Conservation (phyloP, 2,329 filamentous ascomycete genomes). For the Monilinia aucupariae region DNA sequence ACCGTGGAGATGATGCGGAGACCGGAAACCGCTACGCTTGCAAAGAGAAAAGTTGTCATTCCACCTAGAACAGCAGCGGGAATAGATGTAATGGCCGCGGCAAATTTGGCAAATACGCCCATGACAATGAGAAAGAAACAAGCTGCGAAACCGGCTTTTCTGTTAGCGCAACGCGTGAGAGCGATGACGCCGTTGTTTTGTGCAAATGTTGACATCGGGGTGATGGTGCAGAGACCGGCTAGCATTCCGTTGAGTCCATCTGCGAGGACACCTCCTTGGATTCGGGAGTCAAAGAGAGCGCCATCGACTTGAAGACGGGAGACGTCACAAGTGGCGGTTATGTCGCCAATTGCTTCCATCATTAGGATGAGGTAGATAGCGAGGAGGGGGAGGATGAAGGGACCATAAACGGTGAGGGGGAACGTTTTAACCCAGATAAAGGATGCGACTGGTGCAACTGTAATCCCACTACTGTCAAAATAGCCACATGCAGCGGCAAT, state of each 20-base stretch:
- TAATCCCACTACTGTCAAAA: constrained; percentile 68
- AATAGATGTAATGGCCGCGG: constrained; percentile 71
- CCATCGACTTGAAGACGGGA: constrained; percentile 70
- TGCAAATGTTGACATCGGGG: constrained; percentile 73
- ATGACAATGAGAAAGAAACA: constrained; percentile 73
- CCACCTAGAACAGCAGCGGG: constrained; percentile 61
- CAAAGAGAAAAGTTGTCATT: constrained; percentile 78
- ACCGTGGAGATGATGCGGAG: constrained; percentile 68
- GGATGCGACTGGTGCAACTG: constrained; percentile 62
- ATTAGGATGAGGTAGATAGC: constrained; percentile 67
- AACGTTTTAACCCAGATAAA: constrained; percentile 80
- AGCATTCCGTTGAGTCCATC: constrained; percentile 73
- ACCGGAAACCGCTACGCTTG: constrained; percentile 69
- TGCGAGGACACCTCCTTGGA: constrained; percentile 73
- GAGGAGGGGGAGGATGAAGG: constrained; percentile 66
- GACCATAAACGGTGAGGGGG: constrained; percentile 63
- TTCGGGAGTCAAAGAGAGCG: constrained; percentile 64
- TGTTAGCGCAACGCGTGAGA: constrained; percentile 73
- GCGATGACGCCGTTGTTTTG: constrained; percentile 85
- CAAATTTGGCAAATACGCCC: constrained; percentile 80
- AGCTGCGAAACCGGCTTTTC: constrained; percentile 72
- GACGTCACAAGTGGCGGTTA: constrained; percentile 77
- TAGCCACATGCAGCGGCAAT: constrained; percentile 74
- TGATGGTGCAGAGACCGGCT: constrained; percentile 71
- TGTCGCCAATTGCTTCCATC: constrained; percentile 75